Evolutionary conservation across 2,329 filamentous ascomycete species (phyloP).

Genomic region (Colletotrichum sojae): DNA sequence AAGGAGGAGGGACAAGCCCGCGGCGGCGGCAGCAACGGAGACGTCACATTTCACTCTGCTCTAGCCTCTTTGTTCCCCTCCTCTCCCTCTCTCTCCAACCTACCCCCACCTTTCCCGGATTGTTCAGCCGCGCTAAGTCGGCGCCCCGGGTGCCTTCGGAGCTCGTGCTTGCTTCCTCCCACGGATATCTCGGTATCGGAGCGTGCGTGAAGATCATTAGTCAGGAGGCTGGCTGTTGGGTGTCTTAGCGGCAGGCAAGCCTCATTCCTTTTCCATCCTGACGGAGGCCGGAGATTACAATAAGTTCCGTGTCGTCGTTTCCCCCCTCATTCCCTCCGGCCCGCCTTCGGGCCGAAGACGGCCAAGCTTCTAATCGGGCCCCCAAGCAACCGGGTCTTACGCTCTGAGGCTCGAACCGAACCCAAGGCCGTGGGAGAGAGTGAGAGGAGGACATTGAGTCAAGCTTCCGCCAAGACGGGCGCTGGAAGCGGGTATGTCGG

Average conservation of each 20-base stretch:
- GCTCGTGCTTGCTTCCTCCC: neutral
- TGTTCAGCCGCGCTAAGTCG: constrained; percentile 14
- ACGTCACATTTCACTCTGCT: no score
- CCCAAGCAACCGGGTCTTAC: no score
- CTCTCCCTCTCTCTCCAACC: no score
- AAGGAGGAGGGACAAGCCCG: constrained; percentile 13
- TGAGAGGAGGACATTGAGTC: constrained; percentile 26
- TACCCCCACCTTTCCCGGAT: neutral
- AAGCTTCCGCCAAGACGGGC: constrained; percentile 39
- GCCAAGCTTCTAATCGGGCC: constrained; percentile 15
- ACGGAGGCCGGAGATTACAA: neutral
- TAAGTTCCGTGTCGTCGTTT: no score
- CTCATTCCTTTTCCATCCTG: neutral
- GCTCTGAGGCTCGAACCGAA: neutral
- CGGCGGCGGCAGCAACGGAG: constrained; percentile 9
- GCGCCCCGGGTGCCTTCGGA: neutral
- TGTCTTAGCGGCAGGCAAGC: no score
- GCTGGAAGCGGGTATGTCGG: constrained; percentile 37
- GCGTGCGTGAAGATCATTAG: neutral
- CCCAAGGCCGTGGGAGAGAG: neutral
- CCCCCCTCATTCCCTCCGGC: neutral
- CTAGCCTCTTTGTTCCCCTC: no score
- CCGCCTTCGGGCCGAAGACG: constrained; percentile 19
- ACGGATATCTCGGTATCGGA: constrained; percentile 20
- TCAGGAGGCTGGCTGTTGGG: neutral